phyloP scores from a whole-genome alignment of 2,329 filamentous ascomycete genomes.

The Sclerotinia borealis region DNA sequence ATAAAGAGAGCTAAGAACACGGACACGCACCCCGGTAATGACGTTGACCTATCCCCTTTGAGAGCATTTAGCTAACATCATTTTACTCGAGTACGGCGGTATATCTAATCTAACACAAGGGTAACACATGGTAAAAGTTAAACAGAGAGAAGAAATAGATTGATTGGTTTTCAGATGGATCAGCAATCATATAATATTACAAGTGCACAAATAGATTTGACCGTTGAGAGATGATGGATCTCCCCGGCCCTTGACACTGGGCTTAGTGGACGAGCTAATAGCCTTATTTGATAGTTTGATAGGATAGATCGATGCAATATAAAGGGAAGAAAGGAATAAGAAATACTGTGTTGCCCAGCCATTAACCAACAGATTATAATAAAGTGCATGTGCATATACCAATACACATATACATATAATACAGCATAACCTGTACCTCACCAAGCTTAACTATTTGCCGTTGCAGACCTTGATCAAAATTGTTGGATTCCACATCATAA shows the following conservation, averaged over 20 bases:
- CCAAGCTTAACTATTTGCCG: neutral
- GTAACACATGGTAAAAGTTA: neutral
- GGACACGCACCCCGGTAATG: neutral
- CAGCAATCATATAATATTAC: neutral
- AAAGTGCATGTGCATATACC: neutral
- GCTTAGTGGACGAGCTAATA: neutral
- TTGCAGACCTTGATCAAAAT: neutral
- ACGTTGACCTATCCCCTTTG: neutral
- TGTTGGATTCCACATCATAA: neutral
- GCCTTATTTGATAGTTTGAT: neutral
- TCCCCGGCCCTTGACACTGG: neutral
- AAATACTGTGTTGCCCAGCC: neutral
- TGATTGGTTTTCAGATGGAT: neutral
- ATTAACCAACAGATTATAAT: constrained; percentile 1
- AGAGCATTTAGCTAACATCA: neutral
- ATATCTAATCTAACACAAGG: neutral
- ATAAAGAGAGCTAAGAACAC: too few relatives aligned
- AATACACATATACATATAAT: neutral
- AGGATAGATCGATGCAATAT: neutral
- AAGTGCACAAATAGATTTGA: neutral
- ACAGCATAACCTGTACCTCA: neutral
- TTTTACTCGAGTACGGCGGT: too few relatives aligned
- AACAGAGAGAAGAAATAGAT: neutral
- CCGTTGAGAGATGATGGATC: neutral
- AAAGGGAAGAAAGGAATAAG: too few relatives aligned